Conservation (phyloP, 257 asterid genomes). For the Rhazya stricta region DNA sequence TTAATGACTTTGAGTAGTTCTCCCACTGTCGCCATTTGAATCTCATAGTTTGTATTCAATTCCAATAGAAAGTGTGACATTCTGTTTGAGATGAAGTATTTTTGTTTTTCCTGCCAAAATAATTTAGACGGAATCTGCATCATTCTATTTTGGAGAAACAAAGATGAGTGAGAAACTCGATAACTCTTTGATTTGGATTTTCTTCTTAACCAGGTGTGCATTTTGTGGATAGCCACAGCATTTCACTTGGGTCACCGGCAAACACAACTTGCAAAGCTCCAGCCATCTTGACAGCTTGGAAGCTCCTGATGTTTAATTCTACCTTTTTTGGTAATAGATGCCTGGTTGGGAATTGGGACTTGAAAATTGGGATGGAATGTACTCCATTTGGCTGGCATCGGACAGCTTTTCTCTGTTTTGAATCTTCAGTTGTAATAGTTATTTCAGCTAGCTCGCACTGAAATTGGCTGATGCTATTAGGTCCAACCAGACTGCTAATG, state of each 20-base stretch:
- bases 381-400: neutral
- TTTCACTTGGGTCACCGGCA: constrained; percentile 66
- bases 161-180: neutral
- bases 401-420: neutral
- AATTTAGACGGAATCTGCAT: neutral
- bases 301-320: constrained; percentile 25
- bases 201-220: constrained; percentile 50
- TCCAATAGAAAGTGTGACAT: neutral
- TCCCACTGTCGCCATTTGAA: neutral
- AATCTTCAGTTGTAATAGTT: neutral
- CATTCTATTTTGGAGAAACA: neutral
- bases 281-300: constrained; percentile 33
- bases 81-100: neutral
- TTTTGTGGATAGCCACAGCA: constrained; percentile 63
- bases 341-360: neutral
- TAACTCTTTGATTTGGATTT: neutral
- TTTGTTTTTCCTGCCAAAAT: neutral
- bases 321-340: neutral
- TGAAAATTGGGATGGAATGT: neutral
- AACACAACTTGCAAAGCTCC: constrained; percentile 52
- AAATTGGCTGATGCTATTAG: neutral
- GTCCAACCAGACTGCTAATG: neutral
- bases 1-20: neutral
- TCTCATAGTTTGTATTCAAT: neutral
- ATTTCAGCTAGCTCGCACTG: neutral